phyloP scores from a whole-genome alignment of 768 basidiomycete species.

The Lentinula sp. region DNA sequence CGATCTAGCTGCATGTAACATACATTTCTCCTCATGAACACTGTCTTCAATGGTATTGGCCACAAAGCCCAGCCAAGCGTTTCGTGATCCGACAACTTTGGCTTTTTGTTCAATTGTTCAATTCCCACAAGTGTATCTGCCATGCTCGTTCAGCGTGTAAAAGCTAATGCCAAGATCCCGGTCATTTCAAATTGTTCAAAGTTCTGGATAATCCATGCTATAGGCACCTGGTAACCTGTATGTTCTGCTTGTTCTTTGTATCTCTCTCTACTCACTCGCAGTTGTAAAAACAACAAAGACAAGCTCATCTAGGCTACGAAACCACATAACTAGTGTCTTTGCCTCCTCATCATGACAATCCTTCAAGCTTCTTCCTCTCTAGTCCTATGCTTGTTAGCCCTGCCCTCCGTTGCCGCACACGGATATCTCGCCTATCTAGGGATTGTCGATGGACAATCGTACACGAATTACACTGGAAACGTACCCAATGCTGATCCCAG shows the following conservation, averaged over 20 bases:
- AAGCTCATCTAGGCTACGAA: neutral
- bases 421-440: constrained; percentile 35
- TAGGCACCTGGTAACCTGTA: neutral
- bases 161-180: neutral
- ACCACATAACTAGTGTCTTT: neutral
- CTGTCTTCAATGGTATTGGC: neutral
- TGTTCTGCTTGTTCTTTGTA: neutral
- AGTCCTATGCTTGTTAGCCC: constrained; percentile 14
- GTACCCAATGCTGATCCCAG: constrained; percentile 30
- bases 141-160: neutral
- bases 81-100: neutral
- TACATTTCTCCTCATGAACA: no score
- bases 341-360: neutral
- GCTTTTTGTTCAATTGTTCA: neutral
- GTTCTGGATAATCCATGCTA: neutral
- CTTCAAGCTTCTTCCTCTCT: neutral
- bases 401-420: constrained; percentile 27
- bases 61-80: neutral
- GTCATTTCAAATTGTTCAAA: neutral
- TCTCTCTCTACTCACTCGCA: neutral
- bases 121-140: neutral
- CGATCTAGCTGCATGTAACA: no score
- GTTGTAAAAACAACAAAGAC: neutral
- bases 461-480: constrained; percentile 28
- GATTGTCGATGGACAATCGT: constrained; percentile 35